phyloP scores from a whole-genome alignment of 2,329 filamentous ascomycete species.

The Fusarium nisikadoi region DNA sequence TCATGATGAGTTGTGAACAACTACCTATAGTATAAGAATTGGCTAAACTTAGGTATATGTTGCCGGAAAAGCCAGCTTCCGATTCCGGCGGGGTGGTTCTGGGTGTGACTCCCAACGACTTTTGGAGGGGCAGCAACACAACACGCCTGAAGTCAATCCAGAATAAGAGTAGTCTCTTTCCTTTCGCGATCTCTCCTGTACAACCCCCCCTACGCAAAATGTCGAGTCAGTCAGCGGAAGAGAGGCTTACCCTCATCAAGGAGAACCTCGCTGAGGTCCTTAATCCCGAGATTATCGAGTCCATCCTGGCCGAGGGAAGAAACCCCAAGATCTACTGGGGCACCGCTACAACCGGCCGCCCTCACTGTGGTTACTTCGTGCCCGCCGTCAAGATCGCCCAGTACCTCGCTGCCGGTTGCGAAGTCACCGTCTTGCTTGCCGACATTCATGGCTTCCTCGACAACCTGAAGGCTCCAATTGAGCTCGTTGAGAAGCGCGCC shows the following conservation, averaged over 20 bases:
- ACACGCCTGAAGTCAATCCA: background rate
- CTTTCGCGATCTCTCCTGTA: background rate
- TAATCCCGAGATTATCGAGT: constrained; percentile 84
- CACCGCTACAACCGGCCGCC: constrained; percentile 85
- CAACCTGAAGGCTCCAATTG: constrained; percentile 86
- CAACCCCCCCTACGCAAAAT: background rate
- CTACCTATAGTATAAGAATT: too few species aligned
- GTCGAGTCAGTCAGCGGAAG: constrained; percentile 44
- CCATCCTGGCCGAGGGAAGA: constrained; percentile 75
- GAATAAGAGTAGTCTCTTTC: background rate
- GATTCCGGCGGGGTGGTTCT: constrained; percentile 7
- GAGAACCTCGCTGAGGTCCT: constrained; percentile 85
- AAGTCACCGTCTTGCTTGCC: constrained; percentile 81
- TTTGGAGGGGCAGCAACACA: constrained; percentile 15
- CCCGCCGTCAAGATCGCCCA: constrained; percentile 91
- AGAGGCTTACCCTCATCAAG: constrained; percentile 80
- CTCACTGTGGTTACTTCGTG: constrained; percentile 91
- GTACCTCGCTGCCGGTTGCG: constrained; percentile 84
- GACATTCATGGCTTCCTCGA: constrained; percentile 83
- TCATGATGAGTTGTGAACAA: too few species aligned
- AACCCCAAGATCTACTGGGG: constrained; percentile 88
- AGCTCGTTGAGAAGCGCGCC: constrained; percentile 83
- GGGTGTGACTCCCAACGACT: constrained; percentile 1
- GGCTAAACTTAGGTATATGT: background rate
- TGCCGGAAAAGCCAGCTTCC: constrained; percentile 8